Evolutionary conservation across 1,284 basidiomycete genomes (phyloP), one percentile per base, ranked within the genome.

Genomic region (Sparassis latifolia): DNA sequence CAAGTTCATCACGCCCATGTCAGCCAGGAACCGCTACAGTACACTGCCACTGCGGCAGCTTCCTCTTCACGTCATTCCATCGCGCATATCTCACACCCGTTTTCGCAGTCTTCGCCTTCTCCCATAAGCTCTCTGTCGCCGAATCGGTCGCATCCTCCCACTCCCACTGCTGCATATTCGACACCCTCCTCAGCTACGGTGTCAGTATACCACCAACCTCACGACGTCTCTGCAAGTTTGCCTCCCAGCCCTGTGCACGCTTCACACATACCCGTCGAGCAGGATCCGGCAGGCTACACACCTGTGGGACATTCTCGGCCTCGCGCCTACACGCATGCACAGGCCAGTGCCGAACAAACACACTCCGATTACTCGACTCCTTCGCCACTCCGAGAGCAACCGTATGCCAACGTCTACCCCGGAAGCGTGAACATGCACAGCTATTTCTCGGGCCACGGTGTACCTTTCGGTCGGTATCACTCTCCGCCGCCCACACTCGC

Each of bases 401-500:
- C 33, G 39, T 45, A 47, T 39, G 42, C 27, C 45, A 53, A 55
- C 49, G 39, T 37, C 20, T 10, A 44, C 32, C 32, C 45, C 4
- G 32, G n/a, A 20, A 46, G 20, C 20, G 20, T 20, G 20, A 20
- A 31, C 33, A 37, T 43, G 29, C 47, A 45, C 37, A 45, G 28
- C 45, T 42, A 35, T 39, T 41, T 50, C 38, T n/a, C 39, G 42
- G 30, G 40, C 32, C 33, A 10, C 44, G 33, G 37, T 20, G 20
- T 20, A 20, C 20, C 20, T 20, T 20, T 20, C 20, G 20, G 42
- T 29, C 47, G 48, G 30, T 44, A 38, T 28, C 3, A 42, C 28
- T 62, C 61, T 35, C 56, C 59, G 42, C 59, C 55, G 28, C 59
- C 57, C 10, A 52, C 56, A 7, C 58, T 62, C 30, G 58, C 61